These are phyloP conservation scores for Sonneratia alba DNA, from an alignment of 345 rosid genomes.

Conservation along the genomic window DNA sequence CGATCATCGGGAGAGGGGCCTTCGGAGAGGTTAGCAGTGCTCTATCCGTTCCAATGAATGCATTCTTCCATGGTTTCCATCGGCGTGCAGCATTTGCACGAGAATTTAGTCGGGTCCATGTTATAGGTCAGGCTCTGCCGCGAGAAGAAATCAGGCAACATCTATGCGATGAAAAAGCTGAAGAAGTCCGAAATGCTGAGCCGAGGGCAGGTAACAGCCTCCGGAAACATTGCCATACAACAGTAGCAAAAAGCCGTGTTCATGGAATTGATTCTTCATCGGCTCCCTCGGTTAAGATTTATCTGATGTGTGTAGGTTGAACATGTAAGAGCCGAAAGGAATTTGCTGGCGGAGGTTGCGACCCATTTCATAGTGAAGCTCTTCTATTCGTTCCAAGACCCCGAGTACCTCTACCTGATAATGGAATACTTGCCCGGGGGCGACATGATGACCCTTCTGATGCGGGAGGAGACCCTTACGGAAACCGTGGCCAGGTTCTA, in stretches of 20 bases:
- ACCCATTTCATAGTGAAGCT: slow-evolving; percentile 90
- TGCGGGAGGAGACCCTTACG: slow-evolving; percentile 90
- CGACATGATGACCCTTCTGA: slow-evolving; percentile 86
- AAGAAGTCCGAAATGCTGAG: slow-evolving; percentile 98
- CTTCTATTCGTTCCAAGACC: slow-evolving; percentile 81
- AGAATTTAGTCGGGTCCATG: background rate
- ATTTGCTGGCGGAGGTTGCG: slow-evolving; percentile 91
- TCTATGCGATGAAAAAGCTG: slow-evolving; percentile 92
- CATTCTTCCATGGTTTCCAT: too few species aligned
- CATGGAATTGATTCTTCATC: background rate
- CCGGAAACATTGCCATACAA: too few species aligned
- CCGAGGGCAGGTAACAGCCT: slow-evolving; percentile 63
- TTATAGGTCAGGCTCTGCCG: slow-evolving; percentile 75
- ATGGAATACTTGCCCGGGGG: slow-evolving; percentile 98
- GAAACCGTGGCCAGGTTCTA: slow-evolving; percentile 87
- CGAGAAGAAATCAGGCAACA: slow-evolving; percentile 71
- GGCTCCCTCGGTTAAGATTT: slow-evolving; percentile 1
- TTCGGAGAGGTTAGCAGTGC: slow-evolving; percentile 73
- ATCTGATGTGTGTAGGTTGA: slow-evolving; percentile 44
- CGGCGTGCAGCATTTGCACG: too few species aligned
- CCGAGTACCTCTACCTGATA: slow-evolving; percentile 66
- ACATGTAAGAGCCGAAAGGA: slow-evolving; percentile 91
- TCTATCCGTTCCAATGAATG: too few species aligned
- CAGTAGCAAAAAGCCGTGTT: background rate
- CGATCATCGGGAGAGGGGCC: slow-evolving; percentile 87